phyloP scores from a whole-genome alignment of 177 flowering plant genomes.

The Vitis hybrid region DNA sequence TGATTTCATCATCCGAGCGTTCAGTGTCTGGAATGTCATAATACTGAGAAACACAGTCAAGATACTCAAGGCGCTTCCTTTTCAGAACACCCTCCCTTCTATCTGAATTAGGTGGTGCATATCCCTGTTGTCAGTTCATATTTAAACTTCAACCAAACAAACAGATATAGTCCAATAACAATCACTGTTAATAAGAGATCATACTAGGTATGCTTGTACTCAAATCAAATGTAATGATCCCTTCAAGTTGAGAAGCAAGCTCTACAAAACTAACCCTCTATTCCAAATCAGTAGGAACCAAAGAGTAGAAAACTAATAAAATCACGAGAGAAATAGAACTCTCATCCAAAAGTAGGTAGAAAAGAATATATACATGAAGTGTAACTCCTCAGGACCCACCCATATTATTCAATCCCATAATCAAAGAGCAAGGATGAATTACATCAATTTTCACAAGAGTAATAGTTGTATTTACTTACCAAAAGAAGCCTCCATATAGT shows the following conservation, averaged over 20 bases:
- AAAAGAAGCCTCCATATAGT: slow-evolving; percentile 93
- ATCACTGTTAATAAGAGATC: not conserved
- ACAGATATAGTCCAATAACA: not conserved
- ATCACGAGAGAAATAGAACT: not conserved
- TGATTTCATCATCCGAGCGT: slow-evolving; percentile 95
- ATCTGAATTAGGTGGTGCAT: slow-evolving; percentile 99
- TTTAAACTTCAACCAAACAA: slow-evolving; percentile 49
- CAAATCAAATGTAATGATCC: not conserved
- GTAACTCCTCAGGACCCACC: too few species aligned
- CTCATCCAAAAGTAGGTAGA: not conserved
- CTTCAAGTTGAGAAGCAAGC: not conserved
- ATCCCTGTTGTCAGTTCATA: slow-evolving; percentile 98
- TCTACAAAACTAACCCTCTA: not conserved
- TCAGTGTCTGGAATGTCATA: slow-evolving; percentile 93
- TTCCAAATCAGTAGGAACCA: not conserved
- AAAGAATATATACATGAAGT: not conserved
- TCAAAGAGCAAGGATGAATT: not conserved
- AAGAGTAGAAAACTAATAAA: not conserved
- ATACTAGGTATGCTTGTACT: not conserved
- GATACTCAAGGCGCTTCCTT: slow-evolving; percentile 91
- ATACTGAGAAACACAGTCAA: slow-evolving; percentile 84
- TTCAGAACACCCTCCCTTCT: slow-evolving; percentile 94
- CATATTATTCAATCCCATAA: not conserved
- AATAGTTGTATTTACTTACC: slow-evolving; percentile 46
- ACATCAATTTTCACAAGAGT: not conserved